Conservation (phyloP, 768 basidiomycete species). For the Tephrocybe sp. region DNA sequence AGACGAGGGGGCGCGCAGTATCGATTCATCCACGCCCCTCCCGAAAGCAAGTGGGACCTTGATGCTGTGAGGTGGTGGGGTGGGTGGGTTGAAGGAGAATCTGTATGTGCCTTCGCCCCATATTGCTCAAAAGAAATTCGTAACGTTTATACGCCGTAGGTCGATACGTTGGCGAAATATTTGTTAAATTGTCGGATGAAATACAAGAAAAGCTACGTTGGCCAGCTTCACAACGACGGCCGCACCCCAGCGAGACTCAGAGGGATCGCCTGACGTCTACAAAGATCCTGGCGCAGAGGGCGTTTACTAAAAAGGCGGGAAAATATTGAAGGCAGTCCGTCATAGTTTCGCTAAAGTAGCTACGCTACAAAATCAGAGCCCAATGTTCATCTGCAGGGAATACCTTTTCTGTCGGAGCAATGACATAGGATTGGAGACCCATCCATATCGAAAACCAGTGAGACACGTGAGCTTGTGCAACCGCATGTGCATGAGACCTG, state of each 20-base stretch:
- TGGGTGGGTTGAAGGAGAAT: not conserved
- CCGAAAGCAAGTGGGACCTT: not conserved
- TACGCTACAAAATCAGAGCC: too few relatives aligned
- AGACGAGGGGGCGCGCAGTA: conserved; percentile 12
- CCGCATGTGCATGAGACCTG: not conserved
- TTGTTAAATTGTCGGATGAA: not conserved
- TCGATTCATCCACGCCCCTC: not conserved
- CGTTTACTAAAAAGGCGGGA: not conserved
- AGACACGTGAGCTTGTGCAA: not conserved
- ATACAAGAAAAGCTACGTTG: not conserved
- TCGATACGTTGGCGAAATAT: not conserved
- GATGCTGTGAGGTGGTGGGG: conserved; percentile 1
- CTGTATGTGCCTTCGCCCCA: not conserved
- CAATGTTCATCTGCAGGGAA: not conserved
- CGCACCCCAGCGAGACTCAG: not conserved
- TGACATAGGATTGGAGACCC: conserved; percentile 7
- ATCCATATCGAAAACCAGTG: conserved; percentile 11
- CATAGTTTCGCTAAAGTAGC: not conserved
- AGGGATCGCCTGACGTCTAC: not conserved
- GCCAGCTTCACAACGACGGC: not conserved
- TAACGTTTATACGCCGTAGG: not conserved
- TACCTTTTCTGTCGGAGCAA: not conserved
- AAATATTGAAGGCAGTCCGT: not conserved
- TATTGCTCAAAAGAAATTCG: too few relatives aligned
- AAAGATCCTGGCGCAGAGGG: not conserved